Base-by-base conservation (phyloP, 768 basidiomycete species). In the Termitomyces sp. region DNA sequence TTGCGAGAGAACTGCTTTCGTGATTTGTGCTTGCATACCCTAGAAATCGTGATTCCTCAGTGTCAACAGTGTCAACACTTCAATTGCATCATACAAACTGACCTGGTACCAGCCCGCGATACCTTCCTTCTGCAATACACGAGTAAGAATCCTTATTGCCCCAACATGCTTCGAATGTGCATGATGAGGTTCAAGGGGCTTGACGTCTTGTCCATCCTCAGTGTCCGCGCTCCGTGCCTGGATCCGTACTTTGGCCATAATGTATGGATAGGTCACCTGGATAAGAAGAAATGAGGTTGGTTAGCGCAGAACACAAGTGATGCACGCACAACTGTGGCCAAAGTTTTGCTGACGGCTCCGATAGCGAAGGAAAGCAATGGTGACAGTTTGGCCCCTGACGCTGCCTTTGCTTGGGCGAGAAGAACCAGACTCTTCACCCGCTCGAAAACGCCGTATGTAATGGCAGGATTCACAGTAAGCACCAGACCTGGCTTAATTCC, bases 1-100 rank as follows among this genome's bases (percentile, higher is more conserved):
- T 71, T 99, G 97, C 8, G 93, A 91, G 15, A 99, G 74, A 13
- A 98, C 95, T 0, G 96, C 97, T 71, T 99, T 99, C 51, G 85
- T 81, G 57, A 98, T 94, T 71, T 99, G 97, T 0, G 97, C 95
- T 62, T 88, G 81, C 90, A 99, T 95, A 12, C 97, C 97, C 88
- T 95, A 71, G 8, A 2, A 42, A 45, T 29, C 20, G 16, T 10
- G 28, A n/a, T 15, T 52, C 37, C 10, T 52, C 37, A 42, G 2
- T 26, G 18, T 39, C 5, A 28, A 26, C 37, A 42, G 2, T 26
- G 18, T 39, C 5, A 28, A 26, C 39, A 41, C 22, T 31, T 46
- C 12, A 42, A n/a, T 56, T 57, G 26, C 54, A 15, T 34, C 16
- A 33, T 31, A 16, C 29, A 5, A 18, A 72, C 84, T 49, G 44